Evolutionary conservation across 2,329 filamentous ascomycete genomes (phyloP).

Genomic region (Teratosphaeria zuluensis): DNA sequence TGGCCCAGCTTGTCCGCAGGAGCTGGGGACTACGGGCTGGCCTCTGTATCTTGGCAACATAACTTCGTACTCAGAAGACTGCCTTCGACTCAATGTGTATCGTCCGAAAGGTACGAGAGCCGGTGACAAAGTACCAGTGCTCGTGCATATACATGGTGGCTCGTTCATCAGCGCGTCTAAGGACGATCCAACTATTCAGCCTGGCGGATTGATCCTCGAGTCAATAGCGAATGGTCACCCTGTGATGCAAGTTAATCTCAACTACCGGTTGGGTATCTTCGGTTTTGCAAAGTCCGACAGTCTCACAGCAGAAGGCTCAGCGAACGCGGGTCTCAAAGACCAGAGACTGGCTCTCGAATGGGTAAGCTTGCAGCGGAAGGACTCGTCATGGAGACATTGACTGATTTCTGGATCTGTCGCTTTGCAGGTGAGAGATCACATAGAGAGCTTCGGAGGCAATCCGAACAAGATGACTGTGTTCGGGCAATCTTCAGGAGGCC

Average conservation of each 20-base stretch:
- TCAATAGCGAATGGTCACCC: constrained; percentile 35
- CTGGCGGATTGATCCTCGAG: constrained; percentile 39
- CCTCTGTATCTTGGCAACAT: not conserved
- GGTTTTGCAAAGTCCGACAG: constrained; percentile 28
- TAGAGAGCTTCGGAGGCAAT: constrained; percentile 27
- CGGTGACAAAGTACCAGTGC: constrained; percentile 27
- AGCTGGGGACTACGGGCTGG: not conserved
- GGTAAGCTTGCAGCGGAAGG: constrained; percentile 16
- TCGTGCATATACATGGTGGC: constrained; percentile 25
- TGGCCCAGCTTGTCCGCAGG: not conserved
- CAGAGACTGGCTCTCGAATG: constrained; percentile 31
- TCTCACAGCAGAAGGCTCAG: constrained; percentile 23
- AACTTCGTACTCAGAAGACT: constrained; percentile 11
- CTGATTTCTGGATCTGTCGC: not conserved
- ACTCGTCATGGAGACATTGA: not conserved
- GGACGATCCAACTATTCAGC: constrained; percentile 28
- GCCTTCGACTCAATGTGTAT: constrained; percentile 22
- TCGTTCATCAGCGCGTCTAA: constrained; percentile 13
- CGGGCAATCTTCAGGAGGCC: constrained; percentile 29
- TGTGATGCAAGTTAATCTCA: constrained; percentile 23
- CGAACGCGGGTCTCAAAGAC: constrained; percentile 30
- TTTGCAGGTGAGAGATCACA: constrained; percentile 19
- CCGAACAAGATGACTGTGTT: constrained; percentile 29
- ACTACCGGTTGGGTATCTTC: constrained; percentile 29
- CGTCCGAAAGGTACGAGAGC: constrained; percentile 12